These are phyloP conservation scores for Pleodorina starrii DNA, from an alignment of 139 green algal genomes.

Conservation along the genomic window DNA sequence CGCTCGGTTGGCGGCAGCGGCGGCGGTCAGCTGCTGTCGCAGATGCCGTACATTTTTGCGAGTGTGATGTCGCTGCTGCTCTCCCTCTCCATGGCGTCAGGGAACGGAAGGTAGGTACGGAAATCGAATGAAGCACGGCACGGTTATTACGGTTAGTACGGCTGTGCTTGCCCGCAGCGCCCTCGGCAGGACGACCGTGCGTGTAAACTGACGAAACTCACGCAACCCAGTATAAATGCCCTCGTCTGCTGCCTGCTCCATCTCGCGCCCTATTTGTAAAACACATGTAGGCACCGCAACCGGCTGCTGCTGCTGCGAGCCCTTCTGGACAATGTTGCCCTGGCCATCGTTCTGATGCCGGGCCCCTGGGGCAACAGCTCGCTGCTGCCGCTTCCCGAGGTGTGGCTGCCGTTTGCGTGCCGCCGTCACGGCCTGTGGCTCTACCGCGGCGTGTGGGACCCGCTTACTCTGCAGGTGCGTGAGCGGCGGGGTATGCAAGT, in stretches of 20 bases:
- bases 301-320: not conserved
- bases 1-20: not conserved
- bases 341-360: not conserved
- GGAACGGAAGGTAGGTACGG: too few relatives aligned
- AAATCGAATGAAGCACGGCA: too few relatives aligned
- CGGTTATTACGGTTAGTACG: too few relatives aligned
- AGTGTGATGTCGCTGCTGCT: not conserved
- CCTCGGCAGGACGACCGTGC: too few relatives aligned
- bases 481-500: too few relatives aligned
- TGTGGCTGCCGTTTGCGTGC: not conserved
- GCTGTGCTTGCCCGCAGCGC: too few relatives aligned
- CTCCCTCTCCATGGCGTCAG: too few relatives aligned
- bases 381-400: not conserved
- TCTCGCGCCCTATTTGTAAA: too few relatives aligned
- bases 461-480: not conserved
- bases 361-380: not conserved
- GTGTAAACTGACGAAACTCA: too few relatives aligned
- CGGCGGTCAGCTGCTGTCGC: not conserved
- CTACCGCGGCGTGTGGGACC: conserved; percentile 9
- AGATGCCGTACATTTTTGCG: not conserved
- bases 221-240: too few relatives aligned
- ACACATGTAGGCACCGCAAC: conserved; percentile 24
- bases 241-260: not conserved
- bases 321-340: not conserved
- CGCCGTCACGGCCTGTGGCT: not conserved